Evolutionary conservation across 2,329 filamentous ascomycete genomes (phyloP).

Genomic region (Neobulgaria alba): DNA sequence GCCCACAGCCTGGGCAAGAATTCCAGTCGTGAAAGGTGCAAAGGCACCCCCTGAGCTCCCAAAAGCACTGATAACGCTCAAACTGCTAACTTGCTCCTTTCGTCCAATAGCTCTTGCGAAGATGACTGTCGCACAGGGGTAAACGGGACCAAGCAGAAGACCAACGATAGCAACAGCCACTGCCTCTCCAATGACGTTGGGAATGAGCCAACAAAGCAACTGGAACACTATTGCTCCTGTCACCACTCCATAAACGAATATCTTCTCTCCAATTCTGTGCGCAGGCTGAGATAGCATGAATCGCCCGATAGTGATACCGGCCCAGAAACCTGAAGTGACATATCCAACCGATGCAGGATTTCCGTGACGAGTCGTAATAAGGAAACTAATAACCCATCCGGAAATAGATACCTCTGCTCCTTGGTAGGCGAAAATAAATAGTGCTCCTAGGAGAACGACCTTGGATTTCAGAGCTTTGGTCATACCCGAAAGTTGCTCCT

Average conservation of each 20-base stretch:
- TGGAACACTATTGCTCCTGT: constrained; percentile 58
- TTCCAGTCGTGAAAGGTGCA: constrained; percentile 44
- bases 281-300: constrained; percentile 62
- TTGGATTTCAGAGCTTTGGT: constrained; percentile 41
- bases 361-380: constrained; percentile 64
- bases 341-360: constrained; percentile 67
- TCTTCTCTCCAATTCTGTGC: constrained; percentile 59
- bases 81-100: constrained; percentile 50
- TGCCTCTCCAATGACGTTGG: constrained; percentile 63
- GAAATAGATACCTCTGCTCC: constrained; percentile 77
- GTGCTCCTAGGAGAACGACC: constrained; percentile 59
- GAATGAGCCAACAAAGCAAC: constrained; percentile 70
- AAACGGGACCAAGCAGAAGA: constrained; percentile 68
- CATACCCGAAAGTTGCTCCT: constrained; percentile 31
- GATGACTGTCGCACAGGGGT: constrained; percentile 61
- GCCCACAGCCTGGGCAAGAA: constrained; percentile 37
- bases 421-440: constrained; percentile 83
- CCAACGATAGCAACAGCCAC: constrained; percentile 64
- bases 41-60: constrained; percentile 61
- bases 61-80: constrained; percentile 61
- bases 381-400: constrained; percentile 80
- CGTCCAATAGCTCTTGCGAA: constrained; percentile 53
- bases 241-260: constrained; percentile 56
- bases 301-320: constrained; percentile 66
- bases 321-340: constrained; percentile 65